Percentiles rank a stretch among this genome's conserved stretches.
Evolutionary conservation across 2,329 filamentous ascomycete genomes (phyloP).

Genomic region (Diplodia mutila): DNA sequence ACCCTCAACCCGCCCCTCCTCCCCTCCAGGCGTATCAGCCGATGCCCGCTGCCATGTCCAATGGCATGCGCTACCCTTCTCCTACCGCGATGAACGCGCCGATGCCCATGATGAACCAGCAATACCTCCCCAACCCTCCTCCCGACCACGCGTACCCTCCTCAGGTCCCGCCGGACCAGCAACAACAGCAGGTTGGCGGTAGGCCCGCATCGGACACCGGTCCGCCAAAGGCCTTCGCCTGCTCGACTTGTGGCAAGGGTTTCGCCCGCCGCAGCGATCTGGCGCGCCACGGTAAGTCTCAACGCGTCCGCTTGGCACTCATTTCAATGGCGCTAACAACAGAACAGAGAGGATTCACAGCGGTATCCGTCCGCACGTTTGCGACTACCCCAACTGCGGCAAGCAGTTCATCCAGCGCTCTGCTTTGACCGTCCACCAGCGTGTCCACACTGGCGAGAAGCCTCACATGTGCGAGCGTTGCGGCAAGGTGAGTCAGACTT

Average conservation of each 20-base stretch:
- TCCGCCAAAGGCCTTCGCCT: constrained; percentile 79
- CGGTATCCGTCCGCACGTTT: constrained; percentile 87
- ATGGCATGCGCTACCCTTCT: constrained; percentile 59
- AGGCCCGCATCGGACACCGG: constrained; percentile 52
- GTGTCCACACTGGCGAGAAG: constrained; percentile 97
- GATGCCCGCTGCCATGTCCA: constrained; percentile 55
- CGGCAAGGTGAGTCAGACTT: constrained; percentile 73
- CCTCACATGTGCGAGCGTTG: constrained; percentile 97
- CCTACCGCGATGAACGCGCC: constrained; percentile 56
- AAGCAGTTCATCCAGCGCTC: constrained; percentile 98
- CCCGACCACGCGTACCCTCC: constrained; percentile 50
- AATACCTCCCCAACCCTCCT: constrained; percentile 56
- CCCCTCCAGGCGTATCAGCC: constrained; percentile 53
- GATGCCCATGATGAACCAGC: constrained; percentile 59
- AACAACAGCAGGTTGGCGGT: constrained; percentile 42
- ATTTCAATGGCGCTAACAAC: constrained; percentile 32
- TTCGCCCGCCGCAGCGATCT: constrained; percentile 94
- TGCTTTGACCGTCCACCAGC: constrained; percentile 90
- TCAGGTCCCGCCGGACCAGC: constrained; percentile 36
- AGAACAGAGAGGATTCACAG: constrained; percentile 88
- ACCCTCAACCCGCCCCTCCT: constrained; percentile 61
- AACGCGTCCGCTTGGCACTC: constrained; percentile 8
- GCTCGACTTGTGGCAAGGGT: constrained; percentile 85
- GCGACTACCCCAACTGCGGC: constrained; percentile 83
- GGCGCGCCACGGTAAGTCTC: constrained; percentile 81